Evolutionary conservation across 2,329 filamentous ascomycete genomes (phyloP).

Genomic region (Magnaporthales sp.): DNA sequence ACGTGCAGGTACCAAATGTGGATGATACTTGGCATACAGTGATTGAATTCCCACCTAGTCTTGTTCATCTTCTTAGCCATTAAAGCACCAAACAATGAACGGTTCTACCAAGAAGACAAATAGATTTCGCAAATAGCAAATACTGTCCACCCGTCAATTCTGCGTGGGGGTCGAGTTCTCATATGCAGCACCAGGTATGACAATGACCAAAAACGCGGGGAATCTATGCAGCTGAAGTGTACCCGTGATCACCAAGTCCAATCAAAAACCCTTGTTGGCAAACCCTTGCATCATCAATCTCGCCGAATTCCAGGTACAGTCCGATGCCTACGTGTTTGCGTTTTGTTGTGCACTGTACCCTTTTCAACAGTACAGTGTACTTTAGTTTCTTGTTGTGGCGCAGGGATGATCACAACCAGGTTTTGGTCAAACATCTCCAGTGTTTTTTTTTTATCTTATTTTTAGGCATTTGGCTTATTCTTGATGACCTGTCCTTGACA

Average conservation of each 20-base stretch:
- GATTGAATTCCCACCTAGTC: no score
- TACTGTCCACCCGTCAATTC: no score
- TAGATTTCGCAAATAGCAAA: no score
- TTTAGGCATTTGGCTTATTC: neutral
- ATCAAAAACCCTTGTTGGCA: neutral
- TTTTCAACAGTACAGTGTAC: no score
- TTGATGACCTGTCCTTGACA: neutral
- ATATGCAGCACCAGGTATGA: neutral
- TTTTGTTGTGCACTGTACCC: neutral
- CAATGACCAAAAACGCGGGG: neutral
- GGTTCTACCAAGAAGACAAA: no score
- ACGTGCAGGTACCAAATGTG: no score
- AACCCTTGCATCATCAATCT: neutral
- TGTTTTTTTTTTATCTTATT: neutral
- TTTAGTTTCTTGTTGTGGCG: neutral
- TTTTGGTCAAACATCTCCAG: neutral
- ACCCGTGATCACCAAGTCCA: neutral
- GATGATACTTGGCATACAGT: no score
- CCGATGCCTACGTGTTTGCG: neutral
- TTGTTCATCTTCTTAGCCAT: no score
- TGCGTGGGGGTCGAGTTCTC: neutral
- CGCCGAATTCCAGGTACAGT: neutral
- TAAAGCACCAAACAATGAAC: neutral
- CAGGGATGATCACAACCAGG: neutral
- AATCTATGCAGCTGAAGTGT: neutral